Percentiles rank a stretch among this genome's conserved stretches.
Evolutionary conservation across 768 basidiomycete genomes (phyloP).

Genomic region (Leccinum rimulosum): DNA sequence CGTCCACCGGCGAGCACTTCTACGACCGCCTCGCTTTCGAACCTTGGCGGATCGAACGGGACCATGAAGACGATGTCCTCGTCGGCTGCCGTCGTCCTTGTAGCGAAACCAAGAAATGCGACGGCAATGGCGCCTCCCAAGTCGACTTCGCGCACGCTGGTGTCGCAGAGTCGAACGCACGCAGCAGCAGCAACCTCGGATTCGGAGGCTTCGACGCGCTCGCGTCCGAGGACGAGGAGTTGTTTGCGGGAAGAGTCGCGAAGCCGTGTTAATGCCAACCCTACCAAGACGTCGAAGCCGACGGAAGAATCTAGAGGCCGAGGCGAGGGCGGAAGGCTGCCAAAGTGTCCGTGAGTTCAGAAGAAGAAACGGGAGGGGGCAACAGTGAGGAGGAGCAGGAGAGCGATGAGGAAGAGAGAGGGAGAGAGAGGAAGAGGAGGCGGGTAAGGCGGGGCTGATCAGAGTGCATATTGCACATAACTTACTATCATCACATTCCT

Average conservation of each 20-base stretch:
- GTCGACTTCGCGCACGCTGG: conserved; percentile 15
- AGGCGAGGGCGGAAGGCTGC: background rate
- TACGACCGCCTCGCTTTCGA: background rate
- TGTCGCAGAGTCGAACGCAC: conserved; percentile 22
- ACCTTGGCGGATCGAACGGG: background rate
- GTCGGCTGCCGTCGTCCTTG: background rate
- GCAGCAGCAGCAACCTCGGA: conserved; percentile 10
- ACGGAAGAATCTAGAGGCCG: conserved; percentile 1
- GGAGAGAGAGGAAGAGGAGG: conserved; percentile 31
- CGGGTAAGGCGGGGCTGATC: conserved; percentile 16
- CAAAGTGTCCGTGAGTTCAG: conserved; percentile 6
- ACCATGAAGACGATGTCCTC: conserved; percentile 2
- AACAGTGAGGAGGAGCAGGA: conserved; percentile 5
- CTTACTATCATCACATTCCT: no score
- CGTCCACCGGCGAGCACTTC: conserved; percentile 9
- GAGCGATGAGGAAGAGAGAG: conserved; percentile 16
- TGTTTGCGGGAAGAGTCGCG: conserved; percentile 23
- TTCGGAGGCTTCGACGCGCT: conserved; percentile 21
- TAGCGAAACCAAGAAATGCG: background rate
- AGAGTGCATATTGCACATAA: no score
- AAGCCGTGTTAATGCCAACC: conserved; percentile 2
- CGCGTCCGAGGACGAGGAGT: conserved; percentile 24
- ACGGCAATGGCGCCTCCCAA: conserved; percentile 9
- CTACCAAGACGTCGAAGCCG: conserved; percentile 8
- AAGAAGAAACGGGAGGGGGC: conserved; percentile 9